Evolutionary conservation across 495 filamentous ascomycete genomes (phyloP), one percentile per base, ranked within the genome.

Genomic region (Lasiosphaeria hispida): DNA sequence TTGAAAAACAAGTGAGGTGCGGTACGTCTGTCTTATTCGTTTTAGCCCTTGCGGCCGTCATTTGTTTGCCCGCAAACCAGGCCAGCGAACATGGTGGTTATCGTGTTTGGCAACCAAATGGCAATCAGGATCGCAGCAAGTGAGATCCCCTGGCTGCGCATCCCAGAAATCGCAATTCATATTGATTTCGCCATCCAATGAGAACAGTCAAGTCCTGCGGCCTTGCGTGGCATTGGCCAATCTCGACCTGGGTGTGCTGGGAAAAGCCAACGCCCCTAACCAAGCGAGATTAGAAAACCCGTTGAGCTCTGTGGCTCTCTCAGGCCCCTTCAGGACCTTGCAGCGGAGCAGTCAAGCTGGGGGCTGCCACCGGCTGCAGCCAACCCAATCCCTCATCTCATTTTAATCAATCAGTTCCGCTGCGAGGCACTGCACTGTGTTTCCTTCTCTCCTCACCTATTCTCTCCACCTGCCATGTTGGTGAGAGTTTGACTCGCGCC

Each of bases 241-340:
- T 61, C 36, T 42, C 13, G 51, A 38, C 13, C 34, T 51, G 56
- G 37, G 30, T 38, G 34, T 35, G 15, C 37, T 23, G 41, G 57
- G 36, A 19, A 57, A 48, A 65, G 54, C 45, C 63, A 49, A 49
- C 30, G 34, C 15, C 55, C 40, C 1, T 48, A 50, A 48, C 36
- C 48, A 65, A 68, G 65, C 65, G 65, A 68, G 48, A 68, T 68
- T 68, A 35, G 42, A 47, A 14, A 48, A 50, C 39, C 18, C 15
- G 33, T 58, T 33, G 39, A 19, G n/a, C n/a, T n/a, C n/a, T n/a
- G n/a, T n/a, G n/a, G n/a, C n/a, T 37, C 53, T n/a, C 14, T 41
- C 40, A 34, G 41, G 40, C 50, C 39, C 36, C 50, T 51, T 11
- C 55, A 42, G 47, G 13, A 23, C 10, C 49, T 48, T 43, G 43